Conservation (phyloP, 2,329 filamentous ascomycete species). For the Penicillium sp. region DNA sequence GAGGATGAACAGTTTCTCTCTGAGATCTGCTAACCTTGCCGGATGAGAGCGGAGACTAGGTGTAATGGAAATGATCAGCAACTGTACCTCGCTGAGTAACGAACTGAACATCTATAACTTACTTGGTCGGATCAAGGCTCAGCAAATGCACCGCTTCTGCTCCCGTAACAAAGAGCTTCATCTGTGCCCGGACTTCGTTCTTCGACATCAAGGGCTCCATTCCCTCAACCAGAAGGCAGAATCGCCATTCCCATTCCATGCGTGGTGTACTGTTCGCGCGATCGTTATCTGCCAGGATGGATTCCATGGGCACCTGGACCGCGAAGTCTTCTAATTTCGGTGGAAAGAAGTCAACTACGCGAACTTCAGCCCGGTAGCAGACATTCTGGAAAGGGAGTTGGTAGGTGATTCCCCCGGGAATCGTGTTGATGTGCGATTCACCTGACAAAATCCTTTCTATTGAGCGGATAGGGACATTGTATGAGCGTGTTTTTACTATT, state of each 20-base stretch:
- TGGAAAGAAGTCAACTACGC: constrained; percentile 83
- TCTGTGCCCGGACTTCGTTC: constrained; percentile 45
- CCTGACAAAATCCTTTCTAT: constrained; percentile 54
- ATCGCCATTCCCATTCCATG: constrained; percentile 76
- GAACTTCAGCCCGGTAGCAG: constrained; percentile 68
- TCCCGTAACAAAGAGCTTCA: constrained; percentile 71
- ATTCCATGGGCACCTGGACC: constrained; percentile 52
- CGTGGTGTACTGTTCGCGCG: constrained; percentile 26
- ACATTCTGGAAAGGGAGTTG: constrained; percentile 71
- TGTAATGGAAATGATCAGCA: constrained; percentile 1
- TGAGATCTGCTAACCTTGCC: constrained; percentile 54
- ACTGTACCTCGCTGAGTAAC: background rate
- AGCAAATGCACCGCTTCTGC: constrained; percentile 59
- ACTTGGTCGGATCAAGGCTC: constrained; percentile 57
- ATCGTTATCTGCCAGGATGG: constrained; percentile 37
- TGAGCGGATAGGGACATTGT: constrained; percentile 42
- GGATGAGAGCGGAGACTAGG: constrained; percentile 59
- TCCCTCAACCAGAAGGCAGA: constrained; percentile 71
- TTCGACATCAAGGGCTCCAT: constrained; percentile 55
- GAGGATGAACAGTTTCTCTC: constrained; percentile 71
- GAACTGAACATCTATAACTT: constrained; percentile 28
- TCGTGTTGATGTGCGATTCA: constrained; percentile 47
- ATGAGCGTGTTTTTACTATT: constrained; percentile 51
- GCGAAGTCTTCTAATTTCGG: constrained; percentile 71
- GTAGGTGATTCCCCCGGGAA: constrained; percentile 48